phyloP scores from a whole-genome alignment of 31 red algal species.

The Asparagopsis taxiformis region DNA sequence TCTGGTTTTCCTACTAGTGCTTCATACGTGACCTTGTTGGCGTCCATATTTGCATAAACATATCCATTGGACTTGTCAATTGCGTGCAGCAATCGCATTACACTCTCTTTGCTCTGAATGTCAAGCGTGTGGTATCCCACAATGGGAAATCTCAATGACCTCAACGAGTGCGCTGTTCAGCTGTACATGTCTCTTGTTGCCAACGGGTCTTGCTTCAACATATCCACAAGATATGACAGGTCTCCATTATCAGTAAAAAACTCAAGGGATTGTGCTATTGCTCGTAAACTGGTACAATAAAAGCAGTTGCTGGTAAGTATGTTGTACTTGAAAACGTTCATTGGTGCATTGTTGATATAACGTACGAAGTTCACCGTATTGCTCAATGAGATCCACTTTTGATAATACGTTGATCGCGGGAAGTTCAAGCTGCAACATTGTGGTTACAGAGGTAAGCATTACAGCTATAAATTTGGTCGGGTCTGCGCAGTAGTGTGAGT shows the following conservation, averaged over 20 bases:
- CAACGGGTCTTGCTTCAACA: slow-evolving; percentile 35
- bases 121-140: slow-evolving; percentile 77
- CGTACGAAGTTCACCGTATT: slow-evolving; percentile 71
- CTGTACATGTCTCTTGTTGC: slow-evolving; percentile 44
- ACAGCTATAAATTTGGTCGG: slow-evolving; percentile 82
- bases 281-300: no score
- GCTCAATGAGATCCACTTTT: slow-evolving; percentile 92
- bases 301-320: no score
- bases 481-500: slow-evolving; percentile 87
- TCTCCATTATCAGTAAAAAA: slow-evolving; percentile 70
- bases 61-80: slow-evolving; percentile 93
- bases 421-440: slow-evolving; percentile 90
- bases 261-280: slow-evolving; percentile 51
- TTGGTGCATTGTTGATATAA: no score
- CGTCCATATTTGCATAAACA: slow-evolving; percentile 70
- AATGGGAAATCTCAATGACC: slow-evolving; percentile 79
- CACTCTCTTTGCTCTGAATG: slow-evolving; percentile 78
- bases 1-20: slow-evolving; percentile 61
- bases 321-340: no score
- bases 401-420: slow-evolving; percentile 88
- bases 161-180: slow-evolving; percentile 75
- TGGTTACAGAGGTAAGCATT: slow-evolving; percentile 70
- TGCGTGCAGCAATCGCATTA: slow-evolving; percentile 38
- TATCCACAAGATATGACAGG: slow-evolving; percentile 35
- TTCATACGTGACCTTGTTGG: slow-evolving; percentile 44